A percentile compares a stretch with the other conserved stretches of the same genome.
These are phyloP conservation scores for Gossypium schwendimanii DNA, from an alignment of 441 rosid species.

Conservation along the genomic window DNA sequence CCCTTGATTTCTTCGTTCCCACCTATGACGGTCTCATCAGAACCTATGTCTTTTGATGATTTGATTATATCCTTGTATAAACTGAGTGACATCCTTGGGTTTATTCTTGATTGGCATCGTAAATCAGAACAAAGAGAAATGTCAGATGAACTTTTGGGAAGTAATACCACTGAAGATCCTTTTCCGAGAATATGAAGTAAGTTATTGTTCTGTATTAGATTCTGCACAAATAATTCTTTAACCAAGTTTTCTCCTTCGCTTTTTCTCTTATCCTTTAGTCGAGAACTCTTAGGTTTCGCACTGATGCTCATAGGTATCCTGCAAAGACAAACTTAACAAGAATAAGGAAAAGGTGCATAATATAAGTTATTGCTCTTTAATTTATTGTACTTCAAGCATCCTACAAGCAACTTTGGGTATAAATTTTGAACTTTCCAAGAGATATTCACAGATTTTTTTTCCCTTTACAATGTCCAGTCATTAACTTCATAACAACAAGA, in stretches of 20 bases:
- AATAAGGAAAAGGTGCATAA: slow-evolving; percentile 6
- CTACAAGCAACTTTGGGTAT: background rate
- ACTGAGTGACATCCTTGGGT: slow-evolving; percentile 29
- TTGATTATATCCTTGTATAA: slow-evolving; percentile 35
- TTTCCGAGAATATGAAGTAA: slow-evolving; percentile 72
- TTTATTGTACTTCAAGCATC: background rate
- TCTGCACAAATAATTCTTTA: slow-evolving; percentile 71
- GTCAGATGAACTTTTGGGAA: slow-evolving; percentile 76
- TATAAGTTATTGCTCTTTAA: background rate
- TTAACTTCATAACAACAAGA: background rate
- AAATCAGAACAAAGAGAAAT: slow-evolving; percentile 61
- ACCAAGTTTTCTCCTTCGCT: slow-evolving; percentile 81
- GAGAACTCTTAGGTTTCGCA: slow-evolving; percentile 82
- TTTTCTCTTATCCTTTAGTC: slow-evolving; percentile 83
- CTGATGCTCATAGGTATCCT: slow-evolving; percentile 49
- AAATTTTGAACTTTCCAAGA: background rate
- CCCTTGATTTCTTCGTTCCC: slow-evolving; percentile 29
- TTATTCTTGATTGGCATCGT: slow-evolving; percentile 51
- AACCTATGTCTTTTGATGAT: slow-evolving; percentile 32
- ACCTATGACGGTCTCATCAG: slow-evolving; percentile 29
- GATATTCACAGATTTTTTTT: background rate
- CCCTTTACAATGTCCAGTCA: background rate
- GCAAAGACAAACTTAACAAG: slow-evolving; percentile 25
- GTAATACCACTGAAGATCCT: slow-evolving; percentile 69
- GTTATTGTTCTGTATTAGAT: slow-evolving; percentile 55